These are phyloP conservation scores for Zygoascus sp. DNA, from an alignment of 1,139 yeast genomes.

Conservation along the genomic window DNA sequence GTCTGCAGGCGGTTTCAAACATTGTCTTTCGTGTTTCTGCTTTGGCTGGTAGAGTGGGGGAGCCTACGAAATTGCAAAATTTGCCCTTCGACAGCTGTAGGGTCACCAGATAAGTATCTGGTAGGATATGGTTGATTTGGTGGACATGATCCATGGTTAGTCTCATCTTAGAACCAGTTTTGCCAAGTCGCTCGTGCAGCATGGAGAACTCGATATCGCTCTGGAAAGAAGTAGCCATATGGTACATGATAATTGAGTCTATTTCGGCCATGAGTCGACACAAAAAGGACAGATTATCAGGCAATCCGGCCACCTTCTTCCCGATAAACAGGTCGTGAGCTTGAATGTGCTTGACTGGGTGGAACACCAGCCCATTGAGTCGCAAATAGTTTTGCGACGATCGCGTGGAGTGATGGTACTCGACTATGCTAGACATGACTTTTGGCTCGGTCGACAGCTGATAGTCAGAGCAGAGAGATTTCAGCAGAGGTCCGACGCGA, in stretches of 20 bases:
- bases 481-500: slow-evolving; percentile 2
- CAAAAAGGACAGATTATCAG: slow-evolving; percentile 10
- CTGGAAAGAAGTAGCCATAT: slow-evolving; percentile 20
- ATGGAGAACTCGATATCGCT: slow-evolving; percentile 19
- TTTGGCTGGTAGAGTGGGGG: slow-evolving; percentile 12
- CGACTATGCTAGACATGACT: neutral
- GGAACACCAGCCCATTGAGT: neutral
- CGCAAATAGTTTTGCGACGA: neutral
- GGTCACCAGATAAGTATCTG: slow-evolving; percentile 23
- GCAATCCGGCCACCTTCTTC: slow-evolving; percentile 3
- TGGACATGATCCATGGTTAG: slow-evolving; percentile 24
- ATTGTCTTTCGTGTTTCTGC: slow-evolving; percentile 10
- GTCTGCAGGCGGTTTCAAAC: slow-evolving; percentile 13
- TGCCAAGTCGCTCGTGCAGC: slow-evolving; percentile 22
- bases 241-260: slow-evolving; percentile 24
- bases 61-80: slow-evolving; percentile 14
- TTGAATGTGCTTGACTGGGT: neutral
- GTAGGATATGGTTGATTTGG: slow-evolving; percentile 28
- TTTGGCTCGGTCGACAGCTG: neutral
- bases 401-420: slow-evolving; percentile 3
- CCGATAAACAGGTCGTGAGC: slow-evolving; percentile 4
- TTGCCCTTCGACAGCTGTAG: slow-evolving; percentile 4
- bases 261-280: slow-evolving; percentile 20
- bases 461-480: neutral
- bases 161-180: slow-evolving; percentile 21